Evolutionary conservation across 2,329 filamentous ascomycete species (phyloP), one percentile per base, ranked within the genome.

Genomic region (Lecanicillium sp.): DNA sequence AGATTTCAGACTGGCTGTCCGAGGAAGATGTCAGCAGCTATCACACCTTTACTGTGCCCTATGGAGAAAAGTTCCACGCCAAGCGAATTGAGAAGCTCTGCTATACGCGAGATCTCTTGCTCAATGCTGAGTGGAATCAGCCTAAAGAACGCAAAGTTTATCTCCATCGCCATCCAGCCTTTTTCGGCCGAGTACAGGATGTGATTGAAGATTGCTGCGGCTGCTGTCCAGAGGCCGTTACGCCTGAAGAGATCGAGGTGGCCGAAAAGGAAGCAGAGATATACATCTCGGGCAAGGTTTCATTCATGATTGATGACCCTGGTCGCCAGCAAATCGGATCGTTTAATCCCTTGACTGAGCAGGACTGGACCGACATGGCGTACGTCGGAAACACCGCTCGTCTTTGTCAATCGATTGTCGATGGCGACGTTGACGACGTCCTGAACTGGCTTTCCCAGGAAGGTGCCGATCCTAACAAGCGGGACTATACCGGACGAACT

Each of bases 301-400:
- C 69, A 0, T 94, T 94, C 58, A 68, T 92, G 48, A 81, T 81
- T 45, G 86, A 94, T 50, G 77, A 94, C 48, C 85, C 87, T 2
- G 87, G 87, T 14, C 72, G 87, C 40, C 87, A 92, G 53, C 64
- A 74, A 56, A 77, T 77, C 36, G 74, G 74, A 18, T 77, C 72
- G 9, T 94, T 94, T 63, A 83, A 92, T 49, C 87, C 87, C 0
- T 69, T 90, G 28, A 89, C 83, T 0, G 79, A 87, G 30, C 72
- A 86, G 36, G 86, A 92, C 53, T 94, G 87, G 85, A 92, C 87
- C 1, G 84, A 89, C 47, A 92, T 94, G 86, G 86, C 87, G 1
- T 94, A 94, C 48, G 72, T 94, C 27, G 84, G 86, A 10, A 85
- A 88, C 47, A 89, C 85, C 1, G 79, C 77, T 28, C 69, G 74